Percentiles rank a stretch among this genome's conserved stretches.
These are phyloP conservation scores for Auricularia cornea DNA, from an alignment of 768 basidiomycete species.

Conservation along the genomic window DNA sequence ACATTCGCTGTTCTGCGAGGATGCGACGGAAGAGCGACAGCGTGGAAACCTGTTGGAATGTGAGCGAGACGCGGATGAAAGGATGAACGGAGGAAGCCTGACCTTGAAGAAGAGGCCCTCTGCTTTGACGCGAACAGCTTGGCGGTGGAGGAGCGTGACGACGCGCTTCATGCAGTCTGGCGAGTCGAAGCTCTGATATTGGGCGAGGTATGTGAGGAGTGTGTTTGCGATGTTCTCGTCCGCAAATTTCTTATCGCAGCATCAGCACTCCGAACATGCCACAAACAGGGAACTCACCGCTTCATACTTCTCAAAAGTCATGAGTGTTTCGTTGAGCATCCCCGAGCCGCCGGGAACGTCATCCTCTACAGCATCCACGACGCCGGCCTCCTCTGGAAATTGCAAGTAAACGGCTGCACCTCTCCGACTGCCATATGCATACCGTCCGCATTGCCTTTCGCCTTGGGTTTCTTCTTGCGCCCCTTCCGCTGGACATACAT, in stretches of 20 bases:
- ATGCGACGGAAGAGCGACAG: constrained; percentile 83
- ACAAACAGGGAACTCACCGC: constrained; percentile 41
- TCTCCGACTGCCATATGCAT: background rate
- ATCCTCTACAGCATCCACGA: constrained; percentile 51
- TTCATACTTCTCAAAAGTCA: constrained; percentile 89
- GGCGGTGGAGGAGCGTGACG: constrained; percentile 82
- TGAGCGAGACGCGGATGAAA: constrained; percentile 7
- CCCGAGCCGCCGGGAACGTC: constrained; percentile 44
- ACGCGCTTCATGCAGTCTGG: constrained; percentile 85
- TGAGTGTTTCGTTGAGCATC: constrained; percentile 72
- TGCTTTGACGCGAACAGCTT: constrained; percentile 83
- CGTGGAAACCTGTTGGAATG: constrained; percentile 75
- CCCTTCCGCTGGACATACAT: constrained; percentile 58
- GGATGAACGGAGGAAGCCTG: constrained; percentile 17
- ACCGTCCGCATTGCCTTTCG: constrained; percentile 4
- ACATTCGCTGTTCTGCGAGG: constrained; percentile 66
- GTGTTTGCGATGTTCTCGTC: constrained; percentile 79
- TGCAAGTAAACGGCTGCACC: constrained; percentile 2
- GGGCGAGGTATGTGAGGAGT: constrained; percentile 69
- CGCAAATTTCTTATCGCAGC: constrained; percentile 67
- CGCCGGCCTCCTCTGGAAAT: constrained; percentile 39
- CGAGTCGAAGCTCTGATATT: constrained; percentile 73
- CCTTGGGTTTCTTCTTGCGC: constrained; percentile 36
- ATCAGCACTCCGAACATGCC: background rate
- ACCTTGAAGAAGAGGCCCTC: constrained; percentile 97